phyloP scores from a whole-genome alignment of 2,329 filamentous ascomycete genomes.

The Parasarocladium wereldwijsianum region DNA sequence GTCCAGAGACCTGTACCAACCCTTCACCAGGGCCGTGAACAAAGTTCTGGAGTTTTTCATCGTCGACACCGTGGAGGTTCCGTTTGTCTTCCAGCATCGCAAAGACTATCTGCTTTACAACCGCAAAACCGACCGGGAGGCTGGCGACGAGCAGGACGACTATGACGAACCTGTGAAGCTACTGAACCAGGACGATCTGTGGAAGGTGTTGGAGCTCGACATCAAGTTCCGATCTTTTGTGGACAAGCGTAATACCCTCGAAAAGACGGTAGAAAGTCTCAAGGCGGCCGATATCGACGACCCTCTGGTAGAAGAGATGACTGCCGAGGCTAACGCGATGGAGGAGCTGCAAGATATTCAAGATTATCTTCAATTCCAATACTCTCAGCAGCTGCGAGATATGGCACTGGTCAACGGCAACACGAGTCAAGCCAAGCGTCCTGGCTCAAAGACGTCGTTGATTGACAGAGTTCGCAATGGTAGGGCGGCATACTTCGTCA shows the following conservation, averaged over 20 bases:
- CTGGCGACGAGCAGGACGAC: constrained; percentile 55
- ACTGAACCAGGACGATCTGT: constrained; percentile 81
- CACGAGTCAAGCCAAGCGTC: constrained; percentile 57
- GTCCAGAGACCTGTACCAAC: constrained; percentile 54
- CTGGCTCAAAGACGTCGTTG: constrained; percentile 65
- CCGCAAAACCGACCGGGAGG: constrained; percentile 47
- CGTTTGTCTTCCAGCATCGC: constrained; percentile 94
- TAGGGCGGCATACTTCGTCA: constrained; percentile 68
- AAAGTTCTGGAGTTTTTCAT: constrained; percentile 95
- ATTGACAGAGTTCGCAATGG: constrained; percentile 76
- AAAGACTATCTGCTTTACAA: constrained; percentile 95
- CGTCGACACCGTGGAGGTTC: constrained; percentile 85
- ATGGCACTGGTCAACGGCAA: constrained; percentile 49
- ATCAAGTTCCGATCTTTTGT: constrained; percentile 87
- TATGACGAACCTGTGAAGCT: constrained; percentile 75
- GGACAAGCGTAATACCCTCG: constrained; percentile 78
- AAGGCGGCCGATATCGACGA: constrained; percentile 52
- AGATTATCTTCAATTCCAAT: constrained; percentile 93
- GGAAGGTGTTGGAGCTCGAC: constrained; percentile 89
- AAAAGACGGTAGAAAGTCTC: constrained; percentile 63
- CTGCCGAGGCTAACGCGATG: constrained; percentile 67
- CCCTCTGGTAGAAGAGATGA: constrained; percentile 64
- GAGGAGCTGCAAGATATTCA: constrained; percentile 95
- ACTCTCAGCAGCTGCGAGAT: constrained; percentile 71
- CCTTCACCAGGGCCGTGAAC: constrained; percentile 76